Percentiles rank a stretch among this genome's conserved stretches.
Evolutionary conservation across 139 green algal species (phyloP).

Genomic region (Coelastrella sp.): DNA sequence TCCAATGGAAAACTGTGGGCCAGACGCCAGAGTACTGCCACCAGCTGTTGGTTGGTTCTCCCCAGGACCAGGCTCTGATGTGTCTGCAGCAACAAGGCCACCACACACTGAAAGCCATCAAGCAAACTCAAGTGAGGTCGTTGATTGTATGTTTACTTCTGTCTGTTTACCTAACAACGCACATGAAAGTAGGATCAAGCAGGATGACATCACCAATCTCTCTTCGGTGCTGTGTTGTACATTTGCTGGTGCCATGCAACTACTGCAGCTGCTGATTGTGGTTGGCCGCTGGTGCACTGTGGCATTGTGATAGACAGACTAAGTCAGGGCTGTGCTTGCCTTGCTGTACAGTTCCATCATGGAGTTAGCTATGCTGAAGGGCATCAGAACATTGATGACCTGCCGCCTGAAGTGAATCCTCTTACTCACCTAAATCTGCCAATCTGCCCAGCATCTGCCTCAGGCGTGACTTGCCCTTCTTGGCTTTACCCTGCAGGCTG

Average conservation of each 20-base stretch:
- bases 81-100: not conserved
- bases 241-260: no score
- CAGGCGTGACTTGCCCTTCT: not conserved
- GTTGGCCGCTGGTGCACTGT: no score
- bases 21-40: not conserved
- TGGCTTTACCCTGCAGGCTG: constrained; percentile 26
- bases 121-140: no score
- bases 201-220: not conserved
- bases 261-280: no score
- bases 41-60: constrained; percentile 8
- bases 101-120: not conserved
- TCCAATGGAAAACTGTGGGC: not conserved
- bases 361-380: no score
- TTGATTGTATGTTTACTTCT: no score
- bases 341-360: not conserved
- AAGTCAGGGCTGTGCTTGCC: no score
- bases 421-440: not conserved
- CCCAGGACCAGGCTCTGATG: constrained; percentile 3
- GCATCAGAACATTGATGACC: no score
- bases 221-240: not conserved
- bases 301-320: no score
- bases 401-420: not conserved
- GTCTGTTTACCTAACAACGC: not conserved
- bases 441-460: constrained; percentile 27
- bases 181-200: not conserved